Evolutionary conservation across 345 rosid genomes (phyloP), one percentile per base, ranked within the genome.

Genomic region (Moricandia arvensis): DNA sequence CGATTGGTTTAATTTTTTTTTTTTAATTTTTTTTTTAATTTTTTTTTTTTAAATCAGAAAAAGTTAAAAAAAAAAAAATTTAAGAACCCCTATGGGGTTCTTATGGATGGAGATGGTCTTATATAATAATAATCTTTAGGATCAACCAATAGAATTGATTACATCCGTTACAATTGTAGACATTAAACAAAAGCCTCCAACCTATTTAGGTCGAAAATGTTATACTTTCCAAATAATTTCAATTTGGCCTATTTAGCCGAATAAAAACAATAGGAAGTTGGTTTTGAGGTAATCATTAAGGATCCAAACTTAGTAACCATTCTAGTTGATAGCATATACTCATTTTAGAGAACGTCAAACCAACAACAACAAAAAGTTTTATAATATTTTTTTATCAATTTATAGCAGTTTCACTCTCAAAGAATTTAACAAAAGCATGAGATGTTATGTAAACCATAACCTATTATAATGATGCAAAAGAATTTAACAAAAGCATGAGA

Each of bases 181-280:
- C 71, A 65, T 26, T 54, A 53, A 10, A 54, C 49, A 74, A 43
- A 67, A 67, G 59, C 67, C 8, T 76, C 16, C 47, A 37, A 18
- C 63, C 27, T 62, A 29, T 69, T 63, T 70, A 63, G 75, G 66
- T 76, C 33, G 59, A 62, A 38, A 35, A 30, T 55, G 70, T 24
- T 63, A 2, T 70, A 63, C 53, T 76, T 63, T 64, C 55, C 61
- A 57, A 77, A 43, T 43, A 57, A 58, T 15, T 47, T 71, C 71
- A 71, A 77, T 43, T 65, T 64, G 64, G 3, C 33, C 16, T 70
- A 66, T 45, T 76, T 54, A 30, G 51, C 60, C 60, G 21, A 76
- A 54, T 68, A 7, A 63, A 51, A 16, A 17, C 35, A 59, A 18
- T 37, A 41, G 4, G 54, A 34, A 60, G 30, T 67, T 51, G 43